Base-by-base conservation (phyloP, 768 basidiomycete species). In the Paxillus ammoniavirescens region DNA sequence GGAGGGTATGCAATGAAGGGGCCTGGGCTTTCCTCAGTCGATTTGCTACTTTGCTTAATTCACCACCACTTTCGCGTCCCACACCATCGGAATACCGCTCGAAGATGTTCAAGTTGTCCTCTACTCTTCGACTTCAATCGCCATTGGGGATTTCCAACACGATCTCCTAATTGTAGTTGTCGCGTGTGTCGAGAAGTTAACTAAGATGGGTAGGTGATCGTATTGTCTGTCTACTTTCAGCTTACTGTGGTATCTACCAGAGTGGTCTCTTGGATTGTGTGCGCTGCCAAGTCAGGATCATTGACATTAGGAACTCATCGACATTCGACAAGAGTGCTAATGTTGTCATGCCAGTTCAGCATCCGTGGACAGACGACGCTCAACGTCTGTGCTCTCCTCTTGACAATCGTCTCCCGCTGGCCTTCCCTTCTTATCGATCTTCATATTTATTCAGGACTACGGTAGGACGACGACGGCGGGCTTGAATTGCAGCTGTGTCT, bases 361-460 rank as follows among this genome's bases (percentile, higher is more conserved):
- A 67, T 74, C 57, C 68, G 64, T 2, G 62, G 65, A 6, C 75
- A 77, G 56, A 55, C 68, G 1, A 77, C 73, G 57, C 68, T 76
- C 1, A 73, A 77, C 54, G 65, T 80, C 37, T 75, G 75, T 59
- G 76, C 77, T 0, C 66, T 80, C 33, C 60, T 83, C 23, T 73
- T 76, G 12, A 72, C 74, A 1, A 82, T 76, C 55, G 70, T 82
- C 49, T 73, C 74, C 15, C 70, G 75, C 48, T 69, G 82, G 5
- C 77, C 81, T 1, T 65, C 66, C 46, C 75, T 81, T 0, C 66
- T 83, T 21, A 58, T 83, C 44, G 74, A 77, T 47, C 62, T 71
- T 2, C 64, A 64, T 1, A 63, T 81, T 13, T 74, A 75, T 52
- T 58, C 68, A 0, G 74, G 76, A 0, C 73, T 82, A 47, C 73